Evolutionary conservation across 164 flowering plant genomes (phyloP).

Genomic region (Pachysandra terminalis): DNA sequence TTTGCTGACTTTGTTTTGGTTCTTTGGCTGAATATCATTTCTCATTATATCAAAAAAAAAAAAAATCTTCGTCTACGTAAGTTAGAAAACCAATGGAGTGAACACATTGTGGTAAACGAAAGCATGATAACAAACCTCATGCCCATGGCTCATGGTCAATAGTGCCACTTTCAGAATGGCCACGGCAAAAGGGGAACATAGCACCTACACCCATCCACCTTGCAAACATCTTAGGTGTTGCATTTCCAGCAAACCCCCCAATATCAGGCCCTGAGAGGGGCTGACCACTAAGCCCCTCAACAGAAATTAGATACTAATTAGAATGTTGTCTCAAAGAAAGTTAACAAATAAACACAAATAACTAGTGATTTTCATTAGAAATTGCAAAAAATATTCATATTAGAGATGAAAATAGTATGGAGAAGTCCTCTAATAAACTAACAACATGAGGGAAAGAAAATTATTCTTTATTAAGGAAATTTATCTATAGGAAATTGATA

Average conservation of each 20-base stretch:
- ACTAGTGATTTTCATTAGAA: background rate
- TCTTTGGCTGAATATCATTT: too few relatives aligned
- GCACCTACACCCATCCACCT: constrained; percentile 95
- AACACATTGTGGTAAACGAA: background rate
- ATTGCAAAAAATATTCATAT: background rate
- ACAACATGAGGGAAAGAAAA: too few relatives aligned
- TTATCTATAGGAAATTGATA: too few relatives aligned
- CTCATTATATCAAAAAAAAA: too few relatives aligned
- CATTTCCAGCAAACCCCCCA: constrained; percentile 97
- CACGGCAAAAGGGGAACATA: constrained; percentile 94
- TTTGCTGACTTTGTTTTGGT: too few relatives aligned
- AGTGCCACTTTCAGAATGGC: constrained; percentile 71
- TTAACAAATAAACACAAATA: background rate
- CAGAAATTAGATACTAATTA: constrained; percentile 3
- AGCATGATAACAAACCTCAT: constrained; percentile 52
- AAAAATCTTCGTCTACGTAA: background rate
- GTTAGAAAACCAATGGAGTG: background rate
- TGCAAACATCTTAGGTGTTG: constrained; percentile 84
- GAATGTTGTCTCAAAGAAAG: background rate
- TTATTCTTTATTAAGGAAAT: too few relatives aligned
- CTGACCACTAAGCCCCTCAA: constrained; percentile 93
- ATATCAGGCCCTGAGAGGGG: constrained; percentile 95
- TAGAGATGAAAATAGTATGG: too few relatives aligned
- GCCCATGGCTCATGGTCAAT: constrained; percentile 89
- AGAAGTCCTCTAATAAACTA: too few relatives aligned